A percentile compares a stretch with the other conserved stretches of the same genome.
phyloP scores from a whole-genome alignment of 495 filamentous ascomycete genomes.

The Talaromyces stipitatus region DNA sequence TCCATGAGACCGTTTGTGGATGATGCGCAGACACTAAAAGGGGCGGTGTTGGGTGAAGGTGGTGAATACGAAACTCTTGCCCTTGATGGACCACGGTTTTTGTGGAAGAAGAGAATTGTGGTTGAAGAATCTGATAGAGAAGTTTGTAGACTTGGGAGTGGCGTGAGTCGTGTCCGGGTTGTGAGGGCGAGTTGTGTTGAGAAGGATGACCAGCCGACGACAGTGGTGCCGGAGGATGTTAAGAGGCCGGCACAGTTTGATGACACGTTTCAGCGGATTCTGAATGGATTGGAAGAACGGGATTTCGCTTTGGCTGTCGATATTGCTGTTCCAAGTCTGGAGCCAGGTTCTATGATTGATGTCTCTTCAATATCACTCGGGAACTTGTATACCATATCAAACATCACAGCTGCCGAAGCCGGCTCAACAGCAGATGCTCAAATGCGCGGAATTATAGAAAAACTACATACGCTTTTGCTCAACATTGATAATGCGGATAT shows the following conservation, averaged over 20 bases:
- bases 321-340: neutral
- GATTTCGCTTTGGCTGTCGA: neutral
- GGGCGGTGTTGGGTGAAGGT: constrained; percentile 80
- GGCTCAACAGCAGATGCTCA: constrained; percentile 30
- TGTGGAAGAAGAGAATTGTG: constrained; percentile 67
- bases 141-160: constrained; percentile 59
- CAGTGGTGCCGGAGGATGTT: constrained; percentile 30
- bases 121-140: constrained; percentile 46
- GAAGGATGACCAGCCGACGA: constrained; percentile 13
- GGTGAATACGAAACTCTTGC: constrained; percentile 96
- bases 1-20: constrained; percentile 59
- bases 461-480: constrained; percentile 25
- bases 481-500: constrained; percentile 7
- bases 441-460: constrained; percentile 34
- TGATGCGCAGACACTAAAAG: constrained; percentile 41
- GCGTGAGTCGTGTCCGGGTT: constrained; percentile 58
- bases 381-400: constrained; percentile 30
- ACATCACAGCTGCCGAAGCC: constrained; percentile 36
- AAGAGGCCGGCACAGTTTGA: constrained; percentile 40
- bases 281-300: constrained; percentile 16
- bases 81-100: constrained; percentile 60
- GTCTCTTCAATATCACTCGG: neutral
- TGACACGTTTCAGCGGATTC: constrained; percentile 23
- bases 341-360: neutral
- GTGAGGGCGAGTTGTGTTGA: constrained; percentile 52